Conservation (phyloP, 2,329 filamentous ascomycete genomes). For the Trichoderma cornu-damae region DNA sequence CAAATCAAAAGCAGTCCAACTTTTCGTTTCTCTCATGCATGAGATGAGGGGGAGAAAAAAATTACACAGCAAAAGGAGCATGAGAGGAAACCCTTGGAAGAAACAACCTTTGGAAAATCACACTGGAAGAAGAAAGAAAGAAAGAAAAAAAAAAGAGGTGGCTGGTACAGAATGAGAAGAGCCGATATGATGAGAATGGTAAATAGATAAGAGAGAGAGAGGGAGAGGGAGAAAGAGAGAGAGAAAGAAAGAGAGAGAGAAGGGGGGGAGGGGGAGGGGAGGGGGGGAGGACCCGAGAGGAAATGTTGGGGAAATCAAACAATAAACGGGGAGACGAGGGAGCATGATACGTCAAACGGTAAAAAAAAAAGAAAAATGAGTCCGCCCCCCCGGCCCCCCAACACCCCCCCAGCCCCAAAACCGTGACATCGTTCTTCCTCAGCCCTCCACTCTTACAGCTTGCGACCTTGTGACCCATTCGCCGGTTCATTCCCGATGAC, state of each 20-base stretch:
- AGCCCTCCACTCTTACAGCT: constrained; percentile 21
- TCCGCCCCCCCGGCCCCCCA: too few species aligned
- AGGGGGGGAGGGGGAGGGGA: constrained; percentile 12
- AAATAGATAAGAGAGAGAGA: constrained; percentile 21
- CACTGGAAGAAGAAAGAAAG: too few species aligned
- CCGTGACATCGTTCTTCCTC: constrained; percentile 21
- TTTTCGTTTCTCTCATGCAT: constrained; percentile 23
- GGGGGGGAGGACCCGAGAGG: constrained; percentile 16
- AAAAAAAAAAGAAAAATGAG: constrained; percentile 20
- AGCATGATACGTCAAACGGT: constrained; percentile 20
- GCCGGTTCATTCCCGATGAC: constrained; percentile 21
- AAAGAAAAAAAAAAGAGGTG: constrained; percentile 20
- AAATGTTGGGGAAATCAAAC: constrained; percentile 4
- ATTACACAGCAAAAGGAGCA: constrained; percentile 26
- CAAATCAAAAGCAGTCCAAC: constrained; percentile 27
- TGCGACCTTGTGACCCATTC: constrained; percentile 21
- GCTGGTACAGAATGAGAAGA: constrained; percentile 24
- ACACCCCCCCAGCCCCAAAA: background rate
- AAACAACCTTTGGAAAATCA: constrained; percentile 21
- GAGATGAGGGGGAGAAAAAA: constrained; percentile 27
- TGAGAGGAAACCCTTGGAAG: constrained; percentile 27
- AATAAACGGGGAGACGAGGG: constrained; percentile 21
- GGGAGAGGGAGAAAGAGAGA: constrained; percentile 12
- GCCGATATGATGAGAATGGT: constrained; percentile 15
- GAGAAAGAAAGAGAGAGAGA: constrained; percentile 20